Percentiles rank a stretch among this genome's conserved stretches.
These are phyloP conservation scores for Aspergillus sp. DNA, from an alignment of 2,329 filamentous ascomycete species.

Conservation along the genomic window DNA sequence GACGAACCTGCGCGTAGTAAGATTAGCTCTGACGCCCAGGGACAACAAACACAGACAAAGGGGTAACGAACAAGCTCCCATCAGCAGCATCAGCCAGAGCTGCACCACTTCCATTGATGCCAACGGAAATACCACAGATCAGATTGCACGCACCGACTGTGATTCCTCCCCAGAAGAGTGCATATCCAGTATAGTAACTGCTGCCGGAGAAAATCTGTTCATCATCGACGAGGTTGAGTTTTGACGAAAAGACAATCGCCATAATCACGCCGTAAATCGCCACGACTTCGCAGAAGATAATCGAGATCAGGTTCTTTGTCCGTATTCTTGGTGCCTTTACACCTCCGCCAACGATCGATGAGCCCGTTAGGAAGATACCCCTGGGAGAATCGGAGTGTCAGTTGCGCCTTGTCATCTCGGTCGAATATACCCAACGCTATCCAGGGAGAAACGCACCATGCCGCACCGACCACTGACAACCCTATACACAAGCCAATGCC, in stretches of 20 bases:
- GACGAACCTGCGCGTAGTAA: constrained; percentile 62
- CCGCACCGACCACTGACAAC: constrained; percentile 89
- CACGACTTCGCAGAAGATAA: constrained; percentile 99
- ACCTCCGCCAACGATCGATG: constrained; percentile 92
- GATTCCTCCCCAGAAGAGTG: constrained; percentile 90
- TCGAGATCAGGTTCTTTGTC: constrained; percentile 98
- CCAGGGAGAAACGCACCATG: constrained; percentile 58
- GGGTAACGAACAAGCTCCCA: constrained; percentile 62
- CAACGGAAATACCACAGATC: constrained; percentile 90
- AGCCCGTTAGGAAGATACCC: constrained; percentile 98
- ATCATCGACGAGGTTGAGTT: constrained; percentile 60
- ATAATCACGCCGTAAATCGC: constrained; percentile 99
- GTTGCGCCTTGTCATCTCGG: not conserved
- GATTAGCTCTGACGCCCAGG: not conserved
- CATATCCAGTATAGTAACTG: constrained; percentile 90
- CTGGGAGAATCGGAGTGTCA: constrained; percentile 40
- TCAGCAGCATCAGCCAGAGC: constrained; percentile 94
- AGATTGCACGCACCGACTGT: constrained; percentile 95
- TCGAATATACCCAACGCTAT: not conserved
- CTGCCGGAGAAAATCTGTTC: constrained; percentile 62
- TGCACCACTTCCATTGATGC: constrained; percentile 95
- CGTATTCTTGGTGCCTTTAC: constrained; percentile 95
- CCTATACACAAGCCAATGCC: constrained; percentile 94
- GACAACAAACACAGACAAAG: not conserved
- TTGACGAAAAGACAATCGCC: constrained; percentile 94